Evolutionary conservation across 495 filamentous ascomycete species (phyloP), one percentile per base, ranked within the genome.

Genomic region (Penicillium dipodomyicola): DNA sequence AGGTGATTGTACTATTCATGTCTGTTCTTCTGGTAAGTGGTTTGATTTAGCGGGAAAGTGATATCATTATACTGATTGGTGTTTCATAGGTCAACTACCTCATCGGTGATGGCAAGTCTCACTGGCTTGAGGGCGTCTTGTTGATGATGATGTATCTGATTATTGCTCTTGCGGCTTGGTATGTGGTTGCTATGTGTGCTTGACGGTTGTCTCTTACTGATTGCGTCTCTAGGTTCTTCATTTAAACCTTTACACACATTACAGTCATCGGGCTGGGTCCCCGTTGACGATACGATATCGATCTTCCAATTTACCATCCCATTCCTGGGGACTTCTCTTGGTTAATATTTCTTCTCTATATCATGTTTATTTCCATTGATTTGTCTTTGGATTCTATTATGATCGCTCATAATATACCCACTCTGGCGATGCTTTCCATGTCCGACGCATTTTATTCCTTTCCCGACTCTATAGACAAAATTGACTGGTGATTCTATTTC

Each of bases 1-100:
- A 93, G 70, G 80, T 94, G 5, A 86, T 87, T 43, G 78, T 92
- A 19, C 72, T 95, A 7, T 95, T 94, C 60, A 87, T 93, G 6
- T 68, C 85, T 7, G 85, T 94, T 2, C 75, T 95, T 17, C 67
- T 95, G 59, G 75, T 74, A 62, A 49, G 68, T 57, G 22, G 5
- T n/a, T 14, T 51, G 12, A 7, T 37, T n/a, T n/a, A 7, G 15
- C 19, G 19, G 5, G 17, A 22, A 32, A 48, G 27, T 3, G 35
- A 52, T 50, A 15, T 41, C 17, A 1, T 40, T 2, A 5, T 59
- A 27, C 46, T 51, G 51, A 58, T 17, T 42, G 1, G 15, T 51
- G 15, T 43, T 19, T 6, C 22, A 17, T 30, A 75, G 73, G 89
- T 92, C 40, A 94, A 92, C 72, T 92, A 92, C 66, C 78, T 94